These are phyloP conservation scores for Ajuga chamaepitys DNA, from an alignment of 257 asterid species.

Conservation along the genomic window DNA sequence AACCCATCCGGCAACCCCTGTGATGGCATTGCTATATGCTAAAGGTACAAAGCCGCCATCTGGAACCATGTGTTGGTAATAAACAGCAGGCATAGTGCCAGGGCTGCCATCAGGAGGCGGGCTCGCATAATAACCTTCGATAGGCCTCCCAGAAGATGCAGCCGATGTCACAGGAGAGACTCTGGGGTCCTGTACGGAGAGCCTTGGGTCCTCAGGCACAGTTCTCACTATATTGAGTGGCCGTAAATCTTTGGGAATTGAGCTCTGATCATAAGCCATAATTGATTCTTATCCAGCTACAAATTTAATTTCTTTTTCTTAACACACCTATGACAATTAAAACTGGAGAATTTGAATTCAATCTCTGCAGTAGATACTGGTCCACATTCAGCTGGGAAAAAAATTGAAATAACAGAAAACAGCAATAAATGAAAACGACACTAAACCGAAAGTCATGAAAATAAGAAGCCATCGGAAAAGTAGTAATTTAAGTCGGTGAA, in stretches of 20 bases:
- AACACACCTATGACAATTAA: constrained; percentile 8
- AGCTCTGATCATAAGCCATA: constrained; percentile 85
- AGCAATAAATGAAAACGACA: not conserved
- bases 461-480: not conserved
- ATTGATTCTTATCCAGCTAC: not conserved
- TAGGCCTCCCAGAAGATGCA: constrained; percentile 48
- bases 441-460: constrained; percentile 4
- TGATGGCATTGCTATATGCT: constrained; percentile 39
- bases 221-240: constrained; percentile 57
- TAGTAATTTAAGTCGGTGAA: not conserved
- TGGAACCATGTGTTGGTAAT: constrained; percentile 43
- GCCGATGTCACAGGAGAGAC: constrained; percentile 48
- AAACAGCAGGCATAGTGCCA: constrained; percentile 39
- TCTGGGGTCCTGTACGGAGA: constrained; percentile 74
- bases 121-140: constrained; percentile 56
- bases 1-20: constrained; percentile 60
- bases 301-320: not conserved
- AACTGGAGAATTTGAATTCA: constrained; percentile 3
- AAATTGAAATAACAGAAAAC: not conserved
- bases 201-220: constrained; percentile 57
- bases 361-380: not conserved
- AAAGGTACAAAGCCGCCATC: constrained; percentile 51
- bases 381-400: constrained; percentile 21
- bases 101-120: constrained; percentile 50
- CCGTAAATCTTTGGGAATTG: constrained; percentile 63